Evolutionary conservation across 225 moss, liverwort and hornwort species (phyloP).

Genomic region (Pseudisothecium myosuroides): DNA sequence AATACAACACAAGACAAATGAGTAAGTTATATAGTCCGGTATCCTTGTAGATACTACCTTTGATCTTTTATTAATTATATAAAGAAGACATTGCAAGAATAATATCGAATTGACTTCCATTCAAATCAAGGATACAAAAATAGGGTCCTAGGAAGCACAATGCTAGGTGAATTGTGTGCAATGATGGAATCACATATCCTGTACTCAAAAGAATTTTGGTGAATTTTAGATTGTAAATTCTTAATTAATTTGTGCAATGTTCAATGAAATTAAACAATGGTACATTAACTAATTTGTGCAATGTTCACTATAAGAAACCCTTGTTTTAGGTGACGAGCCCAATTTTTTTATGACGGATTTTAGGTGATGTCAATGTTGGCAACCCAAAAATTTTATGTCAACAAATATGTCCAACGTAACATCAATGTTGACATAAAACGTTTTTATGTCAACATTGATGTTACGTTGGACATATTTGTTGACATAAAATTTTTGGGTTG

Average conservation of each 20-base stretch:
- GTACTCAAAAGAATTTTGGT: background rate
- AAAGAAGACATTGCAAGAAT: background rate
- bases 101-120: accelerated
- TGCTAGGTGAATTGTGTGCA: background rate
- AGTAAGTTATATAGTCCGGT: background rate
- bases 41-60: background rate
- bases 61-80: accelerated
- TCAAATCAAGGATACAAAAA: background rate
- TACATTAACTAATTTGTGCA: background rate
- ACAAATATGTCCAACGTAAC: too few relatives aligned
- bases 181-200: background rate
- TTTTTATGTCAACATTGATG: too few relatives aligned
- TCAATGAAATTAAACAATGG: background rate
- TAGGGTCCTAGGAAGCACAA: background rate
- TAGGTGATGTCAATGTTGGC: too few relatives aligned
- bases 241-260: background rate
- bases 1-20: background rate
- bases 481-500: too few relatives aligned
- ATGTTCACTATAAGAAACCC: too few relatives aligned
- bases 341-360: too few relatives aligned
- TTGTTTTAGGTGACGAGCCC: too few relatives aligned
- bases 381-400: too few relatives aligned
- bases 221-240: background rate
- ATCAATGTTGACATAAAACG: too few relatives aligned
- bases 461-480: too few relatives aligned